phyloP scores from a whole-genome alignment of 1,284 basidiomycete genomes.

The Coniferiporia weirii region DNA sequence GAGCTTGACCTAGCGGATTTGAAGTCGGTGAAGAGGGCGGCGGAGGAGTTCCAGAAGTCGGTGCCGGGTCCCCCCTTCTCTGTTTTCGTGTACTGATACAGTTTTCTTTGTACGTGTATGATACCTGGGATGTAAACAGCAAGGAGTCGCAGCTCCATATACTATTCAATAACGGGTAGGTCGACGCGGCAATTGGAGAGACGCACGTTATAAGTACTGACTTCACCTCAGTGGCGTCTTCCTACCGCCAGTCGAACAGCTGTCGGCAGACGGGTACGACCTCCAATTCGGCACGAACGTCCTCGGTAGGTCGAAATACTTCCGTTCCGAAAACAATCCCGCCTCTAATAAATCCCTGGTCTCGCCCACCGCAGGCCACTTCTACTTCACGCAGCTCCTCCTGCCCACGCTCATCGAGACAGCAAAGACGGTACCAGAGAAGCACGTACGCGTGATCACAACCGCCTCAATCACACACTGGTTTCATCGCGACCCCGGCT shows the following conservation, averaged over 20 bases:
- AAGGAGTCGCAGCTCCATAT: conserved; percentile 17
- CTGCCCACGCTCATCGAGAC: conserved; percentile 38
- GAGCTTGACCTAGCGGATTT: conserved; percentile 47
- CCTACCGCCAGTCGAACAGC: conserved; percentile 36
- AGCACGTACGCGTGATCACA: conserved; percentile 40
- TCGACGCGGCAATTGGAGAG: too few species aligned
- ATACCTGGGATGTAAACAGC: background rate
- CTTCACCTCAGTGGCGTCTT: conserved; percentile 49
- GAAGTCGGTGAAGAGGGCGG: conserved; percentile 34
- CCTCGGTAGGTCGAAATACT: conserved; percentile 29
- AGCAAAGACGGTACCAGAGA: conserved; percentile 25
- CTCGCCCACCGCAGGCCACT: conserved; percentile 30
- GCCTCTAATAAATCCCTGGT: background rate
- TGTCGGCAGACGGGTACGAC: conserved; percentile 53
- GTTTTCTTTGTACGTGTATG: background rate
- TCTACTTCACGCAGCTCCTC: conserved; percentile 45
- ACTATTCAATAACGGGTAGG: conserved; percentile 33
- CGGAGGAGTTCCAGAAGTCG: conserved; percentile 35
- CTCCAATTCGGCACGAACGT: conserved; percentile 60
- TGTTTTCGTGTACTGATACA: background rate
- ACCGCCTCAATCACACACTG: conserved; percentile 32
- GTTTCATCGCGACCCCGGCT: conserved; percentile 23
- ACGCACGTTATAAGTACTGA: background rate
- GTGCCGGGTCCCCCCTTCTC: background rate
- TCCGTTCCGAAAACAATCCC: background rate